Conservation (phyloP, 768 basidiomycete species). For the Serendipita sp. region DNA sequence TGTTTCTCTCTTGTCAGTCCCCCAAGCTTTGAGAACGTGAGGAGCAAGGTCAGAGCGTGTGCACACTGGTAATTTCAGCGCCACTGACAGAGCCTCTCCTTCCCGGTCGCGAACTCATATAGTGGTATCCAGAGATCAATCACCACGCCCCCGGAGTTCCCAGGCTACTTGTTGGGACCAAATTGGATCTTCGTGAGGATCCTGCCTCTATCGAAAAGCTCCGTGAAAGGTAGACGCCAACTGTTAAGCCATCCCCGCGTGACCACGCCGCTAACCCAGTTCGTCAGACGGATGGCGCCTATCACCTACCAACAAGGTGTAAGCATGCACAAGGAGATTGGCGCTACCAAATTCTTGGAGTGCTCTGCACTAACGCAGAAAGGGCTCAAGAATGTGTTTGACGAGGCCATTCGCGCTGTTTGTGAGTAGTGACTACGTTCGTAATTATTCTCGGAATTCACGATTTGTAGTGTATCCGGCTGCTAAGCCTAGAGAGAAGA, state of each 20-base stretch:
- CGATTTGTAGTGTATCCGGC: slow-evolving; percentile 11
- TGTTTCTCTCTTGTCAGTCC: slow-evolving; percentile 98
- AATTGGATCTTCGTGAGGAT: slow-evolving; percentile 94
- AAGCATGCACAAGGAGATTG: slow-evolving; percentile 82
- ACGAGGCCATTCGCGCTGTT: slow-evolving; percentile 95
- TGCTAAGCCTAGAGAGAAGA: slow-evolving; percentile 6
- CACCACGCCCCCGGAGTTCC: slow-evolving; percentile 94
- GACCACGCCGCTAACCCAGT: background rate
- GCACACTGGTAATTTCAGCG: slow-evolving; percentile 5
- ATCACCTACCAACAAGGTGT: slow-evolving; percentile 86
- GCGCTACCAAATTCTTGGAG: slow-evolving; percentile 90
- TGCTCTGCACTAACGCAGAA: slow-evolving; percentile 96
- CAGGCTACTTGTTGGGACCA: slow-evolving; percentile 89
- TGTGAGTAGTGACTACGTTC: slow-evolving; percentile 43
- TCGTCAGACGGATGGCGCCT: slow-evolving; percentile 76
- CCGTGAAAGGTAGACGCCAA: slow-evolving; percentile 50
- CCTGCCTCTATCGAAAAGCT: slow-evolving; percentile 83
- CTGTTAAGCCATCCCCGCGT: background rate
- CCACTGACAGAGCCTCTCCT: slow-evolving; percentile 8
- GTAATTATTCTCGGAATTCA: background rate
- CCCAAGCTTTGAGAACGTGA: slow-evolving; percentile 96
- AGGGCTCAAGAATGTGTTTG: slow-evolving; percentile 96
- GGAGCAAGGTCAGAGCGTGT: slow-evolving; percentile 64
- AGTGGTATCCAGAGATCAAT: slow-evolving; percentile 96
- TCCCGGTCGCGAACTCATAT: background rate